phyloP scores from a whole-genome alignment of 345 rosid species.

The Heritiera littoralis region DNA sequence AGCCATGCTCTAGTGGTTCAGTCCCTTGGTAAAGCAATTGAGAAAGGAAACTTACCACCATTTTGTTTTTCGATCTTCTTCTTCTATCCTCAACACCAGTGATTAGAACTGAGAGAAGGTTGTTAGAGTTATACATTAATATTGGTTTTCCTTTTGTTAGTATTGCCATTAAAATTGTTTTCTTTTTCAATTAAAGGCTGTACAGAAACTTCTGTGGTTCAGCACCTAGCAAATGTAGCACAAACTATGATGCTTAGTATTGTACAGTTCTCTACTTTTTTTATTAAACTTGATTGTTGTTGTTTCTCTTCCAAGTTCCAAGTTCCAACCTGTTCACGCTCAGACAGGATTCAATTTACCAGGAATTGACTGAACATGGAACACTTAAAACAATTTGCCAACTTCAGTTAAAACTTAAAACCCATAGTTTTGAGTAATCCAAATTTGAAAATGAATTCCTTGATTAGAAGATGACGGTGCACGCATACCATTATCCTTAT shows the following conservation, averaged over 20 bases:
- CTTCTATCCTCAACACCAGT: neutral
- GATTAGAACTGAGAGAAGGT: conserved; percentile 16
- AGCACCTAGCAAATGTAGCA: conserved; percentile 20
- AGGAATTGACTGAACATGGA: neutral
- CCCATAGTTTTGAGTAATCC: neutral
- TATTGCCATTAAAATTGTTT: neutral
- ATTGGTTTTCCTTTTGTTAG: conserved; percentile 18
- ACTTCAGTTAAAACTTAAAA: neutral
- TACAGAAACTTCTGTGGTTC: conserved; percentile 14
- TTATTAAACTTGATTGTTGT: neutral
- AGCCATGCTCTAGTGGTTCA: conserved; percentile 25
- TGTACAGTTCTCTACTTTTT: neutral
- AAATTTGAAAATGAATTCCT: neutral
- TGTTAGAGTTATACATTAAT: conserved; percentile 10
- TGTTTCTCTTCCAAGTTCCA: neutral
- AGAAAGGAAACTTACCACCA: neutral
- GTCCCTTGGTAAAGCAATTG: neutral
- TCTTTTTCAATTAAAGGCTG: conserved; percentile 18
- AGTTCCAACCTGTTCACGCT: neutral
- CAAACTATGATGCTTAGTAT: conserved; percentile 19
- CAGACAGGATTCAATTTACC: neutral
- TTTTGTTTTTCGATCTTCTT: neutral
- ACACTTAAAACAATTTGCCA: neutral
- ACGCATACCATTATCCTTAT: neutral
- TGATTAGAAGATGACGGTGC: neutral